phyloP scores from a whole-genome alignment of 2,329 filamentous ascomycete species.

The Arthrobotrys pseudoclavata region DNA sequence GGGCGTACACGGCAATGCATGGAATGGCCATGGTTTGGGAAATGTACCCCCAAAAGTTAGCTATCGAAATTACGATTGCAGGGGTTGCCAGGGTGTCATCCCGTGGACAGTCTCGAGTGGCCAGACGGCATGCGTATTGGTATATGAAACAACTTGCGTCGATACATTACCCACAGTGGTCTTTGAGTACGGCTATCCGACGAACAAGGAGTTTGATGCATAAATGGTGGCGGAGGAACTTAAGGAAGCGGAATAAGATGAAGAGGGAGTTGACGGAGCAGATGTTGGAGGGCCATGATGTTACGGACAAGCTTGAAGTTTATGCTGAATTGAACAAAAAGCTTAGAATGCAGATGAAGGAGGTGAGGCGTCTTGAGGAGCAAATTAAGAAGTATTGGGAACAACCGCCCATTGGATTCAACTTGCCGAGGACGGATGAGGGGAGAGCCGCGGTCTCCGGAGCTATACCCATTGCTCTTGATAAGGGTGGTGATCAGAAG shows the following conservation, averaged over 20 bases:
- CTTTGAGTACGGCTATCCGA: not conserved
- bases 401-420: conserved; percentile 31
- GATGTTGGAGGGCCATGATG: conserved; percentile 17
- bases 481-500: conserved; percentile 10
- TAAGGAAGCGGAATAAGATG: conserved; percentile 17
- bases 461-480: conserved; percentile 41
- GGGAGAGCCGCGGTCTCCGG: conserved; percentile 37
- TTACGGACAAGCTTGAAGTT: conserved; percentile 18
- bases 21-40: conserved; percentile 55
- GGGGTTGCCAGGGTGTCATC: conserved; percentile 38
- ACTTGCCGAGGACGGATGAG: conserved; percentile 33
- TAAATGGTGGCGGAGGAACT: conserved; percentile 26
- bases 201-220: conserved; percentile 28
- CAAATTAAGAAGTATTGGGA: conserved; percentile 43
- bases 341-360: conserved; percentile 6
- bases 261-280: conserved; percentile 2
- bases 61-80: conserved; percentile 39
- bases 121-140: conserved; percentile 45
- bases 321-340: conserved; percentile 11
- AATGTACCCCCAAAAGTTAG: conserved; percentile 11
- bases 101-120: not conserved
- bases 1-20: conserved; percentile 54
- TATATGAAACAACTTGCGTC: conserved; percentile 47
- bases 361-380: conserved; percentile 14
- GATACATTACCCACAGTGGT: conserved; percentile 24